Percentiles rank a stretch among this genome's conserved stretches.
phyloP scores from a whole-genome alignment of 2,329 filamentous ascomycete genomes.

The Lomentospora prolificans region DNA sequence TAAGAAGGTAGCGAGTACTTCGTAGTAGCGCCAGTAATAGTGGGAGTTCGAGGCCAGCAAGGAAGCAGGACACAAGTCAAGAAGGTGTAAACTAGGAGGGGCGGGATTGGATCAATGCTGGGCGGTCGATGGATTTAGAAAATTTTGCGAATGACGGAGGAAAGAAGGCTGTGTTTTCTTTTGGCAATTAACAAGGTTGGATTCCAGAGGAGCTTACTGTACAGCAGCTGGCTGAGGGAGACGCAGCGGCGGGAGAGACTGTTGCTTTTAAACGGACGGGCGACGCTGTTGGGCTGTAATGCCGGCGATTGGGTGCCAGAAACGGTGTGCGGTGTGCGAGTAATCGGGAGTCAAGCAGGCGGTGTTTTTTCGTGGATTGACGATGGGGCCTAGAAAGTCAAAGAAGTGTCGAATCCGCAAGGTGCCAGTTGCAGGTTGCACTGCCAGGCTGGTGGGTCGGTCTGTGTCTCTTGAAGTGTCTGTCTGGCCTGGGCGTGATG shows the following conservation, averaged over 20 bases:
- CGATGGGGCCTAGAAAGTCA: not conserved
- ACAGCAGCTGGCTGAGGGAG: not conserved
- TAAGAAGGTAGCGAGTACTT: not conserved
- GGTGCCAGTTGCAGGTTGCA: not conserved
- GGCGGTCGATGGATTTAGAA: not conserved
- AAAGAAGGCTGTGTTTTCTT: not conserved
- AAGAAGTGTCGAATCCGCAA: not conserved
- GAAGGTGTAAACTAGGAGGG: not conserved
- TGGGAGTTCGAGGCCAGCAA: not conserved
- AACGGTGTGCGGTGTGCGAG: constrained; percentile 3
- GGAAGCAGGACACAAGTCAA: not conserved
- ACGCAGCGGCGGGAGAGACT: not conserved
- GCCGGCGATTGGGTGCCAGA: constrained; percentile 8
- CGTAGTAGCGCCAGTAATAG: no score
- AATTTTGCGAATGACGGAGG: not conserved
- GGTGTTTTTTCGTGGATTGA: not conserved
- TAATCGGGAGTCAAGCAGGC: not conserved
- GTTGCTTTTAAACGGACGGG: constrained; percentile 4
- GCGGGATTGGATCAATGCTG: not conserved
- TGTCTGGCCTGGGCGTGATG: not conserved
- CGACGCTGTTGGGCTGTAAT: constrained; percentile 9
- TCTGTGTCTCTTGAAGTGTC: not conserved
- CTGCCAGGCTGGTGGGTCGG: not conserved
- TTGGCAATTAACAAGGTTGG: not conserved
- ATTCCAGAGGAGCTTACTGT: not conserved